Evolutionary conservation across 2,329 filamentous ascomycete species (phyloP).

Genomic region (Parascedosporium putredinis): DNA sequence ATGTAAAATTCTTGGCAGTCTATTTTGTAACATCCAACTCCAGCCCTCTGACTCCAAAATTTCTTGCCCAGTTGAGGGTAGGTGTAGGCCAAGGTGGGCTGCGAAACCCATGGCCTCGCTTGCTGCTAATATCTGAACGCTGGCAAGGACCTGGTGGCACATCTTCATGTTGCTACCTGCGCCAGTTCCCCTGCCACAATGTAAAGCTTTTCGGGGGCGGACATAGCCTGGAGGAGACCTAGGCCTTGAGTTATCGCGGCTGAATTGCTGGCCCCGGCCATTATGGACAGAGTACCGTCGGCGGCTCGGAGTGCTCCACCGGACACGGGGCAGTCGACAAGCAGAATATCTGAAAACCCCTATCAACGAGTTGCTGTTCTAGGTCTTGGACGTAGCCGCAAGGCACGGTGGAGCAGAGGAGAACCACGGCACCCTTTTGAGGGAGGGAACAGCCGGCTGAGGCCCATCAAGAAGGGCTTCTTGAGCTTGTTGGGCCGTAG

Average conservation of each 20-base stretch:
- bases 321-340: conserved; percentile 27
- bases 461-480: conserved; percentile 51
- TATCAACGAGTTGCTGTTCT: conserved; percentile 40
- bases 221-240: conserved; percentile 52
- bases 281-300: conserved; percentile 59
- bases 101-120: conserved; percentile 53
- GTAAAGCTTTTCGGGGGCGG: conserved; percentile 50
- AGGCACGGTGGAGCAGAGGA: conserved; percentile 62
- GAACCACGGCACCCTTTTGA: conserved; percentile 48
- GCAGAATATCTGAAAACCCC: conserved; percentile 44
- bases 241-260: conserved; percentile 46
- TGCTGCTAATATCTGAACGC: conserved; percentile 50
- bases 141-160: conserved; percentile 56
- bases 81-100: conserved; percentile 41
- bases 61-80: conserved; percentile 26
- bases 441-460: conserved; percentile 33
- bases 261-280: conserved; percentile 49
- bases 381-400: conserved; percentile 55
- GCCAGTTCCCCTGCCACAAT: conserved; percentile 50
- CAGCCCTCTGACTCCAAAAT: conserved; percentile 38
- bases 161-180: conserved; percentile 60
- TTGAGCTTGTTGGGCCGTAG: conserved; percentile 59
- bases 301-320: conserved; percentile 31
- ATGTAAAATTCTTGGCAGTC: conserved; percentile 43
- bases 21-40: conserved; percentile 54